Percentiles rank a stretch among this genome's conserved stretches.
Conservation (phyloP, 2,329 filamentous ascomycete species). For the Aspergillus viridinutans region DNA sequence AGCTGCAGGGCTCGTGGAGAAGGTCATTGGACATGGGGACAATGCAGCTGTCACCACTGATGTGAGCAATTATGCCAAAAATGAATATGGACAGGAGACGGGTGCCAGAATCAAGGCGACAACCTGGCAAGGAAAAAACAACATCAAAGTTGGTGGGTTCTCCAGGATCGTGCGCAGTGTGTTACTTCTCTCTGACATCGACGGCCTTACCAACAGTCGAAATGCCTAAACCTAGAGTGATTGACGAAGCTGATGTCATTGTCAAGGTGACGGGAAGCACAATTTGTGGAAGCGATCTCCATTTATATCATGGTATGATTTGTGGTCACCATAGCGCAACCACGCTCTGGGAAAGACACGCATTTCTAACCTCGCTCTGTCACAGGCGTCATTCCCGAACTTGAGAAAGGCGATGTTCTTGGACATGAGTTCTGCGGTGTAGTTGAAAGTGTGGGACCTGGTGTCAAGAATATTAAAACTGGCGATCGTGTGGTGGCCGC, state of each 20-base stretch:
- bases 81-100: conserved; percentile 50
- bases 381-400: conserved; percentile 49
- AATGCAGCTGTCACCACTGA: conserved; percentile 66
- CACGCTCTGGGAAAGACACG: neutral
- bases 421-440: conserved; percentile 56
- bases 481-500: conserved; percentile 74
- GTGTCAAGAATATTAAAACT: conserved; percentile 50
- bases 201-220: conserved; percentile 45
- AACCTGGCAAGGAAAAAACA: conserved; percentile 77
- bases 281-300: conserved; percentile 59
- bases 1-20: conserved; percentile 64
- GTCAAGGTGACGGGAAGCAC: conserved; percentile 68
- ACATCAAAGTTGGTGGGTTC: conserved; percentile 59
- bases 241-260: conserved; percentile 74
- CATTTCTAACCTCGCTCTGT: conserved; percentile 8
- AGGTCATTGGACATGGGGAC: conserved; percentile 62
- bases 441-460: conserved; percentile 53
- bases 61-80: conserved; percentile 59
- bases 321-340: neutral
- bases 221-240: conserved; percentile 64
- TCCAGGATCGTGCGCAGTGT: neutral
- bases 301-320: conserved; percentile 42
- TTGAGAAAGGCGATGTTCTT: conserved; percentile 63
- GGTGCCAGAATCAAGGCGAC: conserved; percentile 72
- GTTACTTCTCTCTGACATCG: neutral